Evolutionary conservation across 345 rosid genomes (phyloP), one percentile per base, ranked within the genome.

Genomic region (Hypericum androsaemum): DNA sequence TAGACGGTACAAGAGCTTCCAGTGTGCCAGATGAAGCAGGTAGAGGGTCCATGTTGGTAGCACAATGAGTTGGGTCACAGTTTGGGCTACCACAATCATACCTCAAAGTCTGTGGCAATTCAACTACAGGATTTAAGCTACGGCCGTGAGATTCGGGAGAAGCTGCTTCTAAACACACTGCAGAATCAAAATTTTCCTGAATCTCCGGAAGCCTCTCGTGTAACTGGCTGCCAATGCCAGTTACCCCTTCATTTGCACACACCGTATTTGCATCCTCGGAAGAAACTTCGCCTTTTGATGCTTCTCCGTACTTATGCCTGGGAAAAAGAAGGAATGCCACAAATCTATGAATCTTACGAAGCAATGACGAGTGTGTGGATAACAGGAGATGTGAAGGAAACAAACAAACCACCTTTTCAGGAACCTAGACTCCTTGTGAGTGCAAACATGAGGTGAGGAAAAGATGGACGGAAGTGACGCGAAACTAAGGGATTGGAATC

Each of bases 381-480:
- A 22, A 22, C 32, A 43, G 8, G 11, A 56, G 51, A 39, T 22
- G 16, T 53, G 14, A 36, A 50, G 54, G 64, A 49, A 55, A 38
- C 12, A 47, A 41, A 48, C 46, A 39, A 14, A 28, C 62, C 75
- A 92, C 98, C 94, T 76, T 66, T 65, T 83, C 55, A 79, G 71
- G 74, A 85, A 83, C 53, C 96, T 68, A 10, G 94, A 79, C 59
- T 85, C 98, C 81, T 72, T 75, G 71, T 74, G 86, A 64, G 81
- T 67, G 69, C 49, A 77, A 68, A 77, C 71, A 70, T 88, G 96
- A 10, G 98, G 98, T 8, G 98, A 88, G 50, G 95, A 75, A 72
- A 92, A 92, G 52, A 92, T 76, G 41, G 96, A 74, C 1, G 96
- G 95, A 58, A 81, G 78, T 8, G 95, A 80, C 41, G 84, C 50